A percentile compares a stretch with the other conserved stretches of the same genome.
These are phyloP conservation scores for Syzygium grande DNA, from an alignment of 345 rosid genomes.

Conservation along the genomic window DNA sequence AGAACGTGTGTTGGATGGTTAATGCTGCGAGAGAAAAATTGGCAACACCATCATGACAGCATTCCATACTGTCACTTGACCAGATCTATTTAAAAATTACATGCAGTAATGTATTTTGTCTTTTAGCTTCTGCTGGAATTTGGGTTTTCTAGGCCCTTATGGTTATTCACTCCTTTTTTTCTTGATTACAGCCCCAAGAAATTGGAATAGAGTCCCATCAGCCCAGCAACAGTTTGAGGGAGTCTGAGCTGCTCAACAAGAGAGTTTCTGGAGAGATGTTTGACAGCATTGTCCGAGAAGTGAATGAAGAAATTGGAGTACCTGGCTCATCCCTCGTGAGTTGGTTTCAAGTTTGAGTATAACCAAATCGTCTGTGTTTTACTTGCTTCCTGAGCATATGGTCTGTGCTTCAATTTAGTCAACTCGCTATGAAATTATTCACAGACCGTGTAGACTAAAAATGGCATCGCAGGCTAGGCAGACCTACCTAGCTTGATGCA, in stretches of 20 bases:
- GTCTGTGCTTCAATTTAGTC: neutral
- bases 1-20: neutral
- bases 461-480: neutral
- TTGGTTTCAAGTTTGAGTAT: neutral
- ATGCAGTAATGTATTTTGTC: neutral
- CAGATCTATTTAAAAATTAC: neutral
- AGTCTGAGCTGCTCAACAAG: slow-evolving; percentile 26
- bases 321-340: slow-evolving; percentile 63
- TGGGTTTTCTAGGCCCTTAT: slow-evolving; percentile 2
- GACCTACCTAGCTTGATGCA: neutral
- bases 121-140: neutral
- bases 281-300: slow-evolving; percentile 71
- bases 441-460: neutral
- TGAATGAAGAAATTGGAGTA: slow-evolving; percentile 88
- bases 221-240: slow-evolving; percentile 8
- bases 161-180: neutral
- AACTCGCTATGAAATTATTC: neutral
- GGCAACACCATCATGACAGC: neutral
- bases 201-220: slow-evolving; percentile 41
- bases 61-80: neutral
- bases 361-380: neutral
- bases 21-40: neutral
- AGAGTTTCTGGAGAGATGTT: slow-evolving; percentile 69
- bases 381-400: neutral
- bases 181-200: slow-evolving; percentile 47